A percentile compares a stretch with the other conserved stretches of the same genome.
These are phyloP conservation scores for Leccinum rimulosum DNA, from an alignment of 768 basidiomycete species.

Conservation along the genomic window DNA sequence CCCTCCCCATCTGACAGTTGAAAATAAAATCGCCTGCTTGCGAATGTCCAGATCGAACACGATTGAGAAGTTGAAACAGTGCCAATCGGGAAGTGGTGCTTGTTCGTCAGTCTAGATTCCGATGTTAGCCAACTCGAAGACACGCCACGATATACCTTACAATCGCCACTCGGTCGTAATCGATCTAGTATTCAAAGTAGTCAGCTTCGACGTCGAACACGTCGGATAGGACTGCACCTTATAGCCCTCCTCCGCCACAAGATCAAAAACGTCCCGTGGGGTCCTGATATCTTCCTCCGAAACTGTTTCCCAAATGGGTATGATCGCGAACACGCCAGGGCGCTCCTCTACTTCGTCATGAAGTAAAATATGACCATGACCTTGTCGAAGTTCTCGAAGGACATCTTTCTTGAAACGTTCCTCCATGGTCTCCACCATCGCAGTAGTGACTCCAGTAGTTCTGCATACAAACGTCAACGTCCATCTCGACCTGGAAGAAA, in stretches of 20 bases:
- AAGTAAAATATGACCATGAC: slow-evolving; percentile 75
- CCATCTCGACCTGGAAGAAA: neutral
- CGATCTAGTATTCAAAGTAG: slow-evolving; percentile 47
- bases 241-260: slow-evolving; percentile 75
- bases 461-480: slow-evolving; percentile 36
- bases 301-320: slow-evolving; percentile 93
- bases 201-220: slow-evolving; percentile 5
- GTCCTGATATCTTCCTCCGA: slow-evolving; percentile 82
- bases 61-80: slow-evolving; percentile 71
- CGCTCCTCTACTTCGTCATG: slow-evolving; percentile 96
- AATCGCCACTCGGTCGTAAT: slow-evolving; percentile 88
- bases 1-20: slow-evolving; percentile 97
- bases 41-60: slow-evolving; percentile 58
- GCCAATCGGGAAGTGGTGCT: slow-evolving; percentile 85
- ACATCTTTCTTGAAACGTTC: slow-evolving; percentile 84
- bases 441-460: slow-evolving; percentile 90
- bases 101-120: slow-evolving; percentile 88
- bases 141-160: slow-evolving; percentile 41
- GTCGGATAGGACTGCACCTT: slow-evolving; percentile 36
- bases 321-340: slow-evolving; percentile 84
- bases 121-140: slow-evolving; percentile 5
- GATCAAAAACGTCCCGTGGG: slow-evolving; percentile 75
- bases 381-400: slow-evolving; percentile 69
- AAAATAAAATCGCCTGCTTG: slow-evolving; percentile 80
- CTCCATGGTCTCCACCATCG: slow-evolving; percentile 91